Conservation (phyloP, 345 rosid species). For the Ceriops decandra region DNA sequence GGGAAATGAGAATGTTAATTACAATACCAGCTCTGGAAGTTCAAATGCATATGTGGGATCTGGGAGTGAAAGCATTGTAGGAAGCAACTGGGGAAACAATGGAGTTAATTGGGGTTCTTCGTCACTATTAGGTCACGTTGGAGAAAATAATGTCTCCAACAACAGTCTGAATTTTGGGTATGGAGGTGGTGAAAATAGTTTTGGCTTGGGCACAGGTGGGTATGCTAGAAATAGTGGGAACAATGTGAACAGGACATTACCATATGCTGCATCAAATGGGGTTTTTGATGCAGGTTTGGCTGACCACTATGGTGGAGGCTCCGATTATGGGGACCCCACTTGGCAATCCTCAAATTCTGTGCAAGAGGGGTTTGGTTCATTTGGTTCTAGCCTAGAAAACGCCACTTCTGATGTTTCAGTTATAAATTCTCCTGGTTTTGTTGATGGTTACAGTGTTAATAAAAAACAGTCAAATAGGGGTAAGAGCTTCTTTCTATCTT, state of each 20-base stretch:
- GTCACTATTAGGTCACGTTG: slow-evolving; percentile 47
- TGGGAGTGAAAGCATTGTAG: slow-evolving; percentile 46
- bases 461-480: slow-evolving; percentile 75
- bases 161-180: slow-evolving; percentile 43
- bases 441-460: slow-evolving; percentile 62
- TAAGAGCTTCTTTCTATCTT: slow-evolving; percentile 19
- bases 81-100: slow-evolving; percentile 40
- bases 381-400: slow-evolving; percentile 43
- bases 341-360: slow-evolving; percentile 53
- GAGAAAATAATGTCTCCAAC: slow-evolving; percentile 42
- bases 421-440: slow-evolving; percentile 57
- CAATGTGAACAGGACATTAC: slow-evolving; percentile 37
- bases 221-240: slow-evolving; percentile 50
- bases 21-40: slow-evolving; percentile 38
- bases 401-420: slow-evolving; percentile 46
- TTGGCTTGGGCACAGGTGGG: slow-evolving; percentile 43
- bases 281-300: slow-evolving; percentile 39
- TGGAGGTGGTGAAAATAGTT: slow-evolving; percentile 50
- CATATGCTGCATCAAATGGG: slow-evolving; percentile 50
- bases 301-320: slow-evolving; percentile 46
- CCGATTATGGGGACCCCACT: slow-evolving; percentile 53
- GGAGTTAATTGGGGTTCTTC: slow-evolving; percentile 53
- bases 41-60: slow-evolving; percentile 49
- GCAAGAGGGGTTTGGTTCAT: slow-evolving; percentile 47
- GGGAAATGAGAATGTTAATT: slow-evolving; percentile 60